Percentiles rank a stretch among this genome's conserved stretches.
Evolutionary conservation across 139 green algal genomes (phyloP).

Genomic region (Monoraphidium neglectum): DNA sequence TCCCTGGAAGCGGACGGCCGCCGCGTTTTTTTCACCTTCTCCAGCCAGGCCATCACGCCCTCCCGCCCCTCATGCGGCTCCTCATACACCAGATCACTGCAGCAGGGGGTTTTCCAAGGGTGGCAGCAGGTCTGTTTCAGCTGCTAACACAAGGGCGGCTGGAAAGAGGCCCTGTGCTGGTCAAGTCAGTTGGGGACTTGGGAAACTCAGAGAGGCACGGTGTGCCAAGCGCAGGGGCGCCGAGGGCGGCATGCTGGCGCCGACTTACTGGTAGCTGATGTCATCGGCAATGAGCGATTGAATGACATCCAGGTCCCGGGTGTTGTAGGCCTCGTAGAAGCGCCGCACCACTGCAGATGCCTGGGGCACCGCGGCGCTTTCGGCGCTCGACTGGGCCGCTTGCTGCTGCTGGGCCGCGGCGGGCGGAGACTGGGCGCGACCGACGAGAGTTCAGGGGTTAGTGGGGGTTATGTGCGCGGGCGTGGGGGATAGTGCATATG

Average conservation of each 20-base stretch:
- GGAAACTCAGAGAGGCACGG: too few relatives aligned
- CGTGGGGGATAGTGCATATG: too few relatives aligned
- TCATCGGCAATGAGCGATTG: conserved; percentile 64
- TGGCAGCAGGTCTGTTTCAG: not conserved
- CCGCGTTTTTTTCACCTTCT: conserved; percentile 34
- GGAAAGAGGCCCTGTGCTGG: too few relatives aligned
- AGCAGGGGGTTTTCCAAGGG: not conserved
- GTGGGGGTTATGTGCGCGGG: too few relatives aligned
- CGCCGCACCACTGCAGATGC: conserved; percentile 36
- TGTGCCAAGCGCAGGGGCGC: too few relatives aligned
- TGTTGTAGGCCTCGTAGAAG: conserved; percentile 78
- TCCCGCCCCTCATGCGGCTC: conserved; percentile 66
- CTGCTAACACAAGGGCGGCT: not conserved
- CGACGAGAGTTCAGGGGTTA: too few relatives aligned
- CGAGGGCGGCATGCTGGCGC: too few relatives aligned
- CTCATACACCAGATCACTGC: conserved; percentile 68
- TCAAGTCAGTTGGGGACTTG: too few relatives aligned
- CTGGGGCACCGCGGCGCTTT: too few relatives aligned
- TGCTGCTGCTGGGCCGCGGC: too few relatives aligned
- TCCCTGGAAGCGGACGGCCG: not conserved
- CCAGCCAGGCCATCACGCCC: conserved; percentile 62
- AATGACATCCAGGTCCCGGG: conserved; percentile 62
- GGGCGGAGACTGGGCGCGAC: too few relatives aligned
- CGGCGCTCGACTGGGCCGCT: too few relatives aligned
- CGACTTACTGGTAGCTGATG: conserved; percentile 52